phyloP scores from a whole-genome alignment of 2,329 filamentous ascomycete species.

The Cladobotryum mycophilum region DNA sequence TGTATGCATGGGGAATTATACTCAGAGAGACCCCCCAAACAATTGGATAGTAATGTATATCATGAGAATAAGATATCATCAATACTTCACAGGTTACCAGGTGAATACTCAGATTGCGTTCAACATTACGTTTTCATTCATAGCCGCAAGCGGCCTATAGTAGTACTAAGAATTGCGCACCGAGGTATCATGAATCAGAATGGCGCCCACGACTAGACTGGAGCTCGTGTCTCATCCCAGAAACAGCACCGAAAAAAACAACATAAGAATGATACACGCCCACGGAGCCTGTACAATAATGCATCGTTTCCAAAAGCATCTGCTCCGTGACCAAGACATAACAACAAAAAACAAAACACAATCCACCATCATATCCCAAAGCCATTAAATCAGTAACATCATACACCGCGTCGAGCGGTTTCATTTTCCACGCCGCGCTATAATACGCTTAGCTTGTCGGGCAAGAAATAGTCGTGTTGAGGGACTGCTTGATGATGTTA shows the following conservation, averaged over 20 bases:
- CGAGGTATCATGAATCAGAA: constrained; percentile 28
- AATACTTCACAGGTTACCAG: no score
- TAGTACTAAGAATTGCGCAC: constrained; percentile 15
- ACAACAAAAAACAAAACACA: background rate
- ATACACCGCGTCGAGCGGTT: background rate
- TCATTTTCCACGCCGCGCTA: background rate
- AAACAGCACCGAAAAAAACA: constrained; percentile 6
- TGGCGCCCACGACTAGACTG: constrained; percentile 15
- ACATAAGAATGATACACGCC: constrained; percentile 5
- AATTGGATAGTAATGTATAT: no score
- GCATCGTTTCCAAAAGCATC: no score
- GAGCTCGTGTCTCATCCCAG: constrained; percentile 6
- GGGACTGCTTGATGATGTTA: constrained; percentile 31
- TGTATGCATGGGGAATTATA: no score
- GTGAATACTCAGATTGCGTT: background rate
- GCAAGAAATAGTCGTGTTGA: constrained; percentile 14
- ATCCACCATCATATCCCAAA: background rate
- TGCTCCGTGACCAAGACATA: no score
- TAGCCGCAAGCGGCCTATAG: constrained; percentile 4
- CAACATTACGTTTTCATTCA: constrained; percentile 14
- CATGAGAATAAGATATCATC: no score
- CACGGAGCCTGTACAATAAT: background rate
- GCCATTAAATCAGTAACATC: background rate
- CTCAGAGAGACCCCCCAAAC: no score
- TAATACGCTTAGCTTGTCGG: background rate